Conservation (phyloP, 345 rosid species). For the Firmiana major region DNA sequence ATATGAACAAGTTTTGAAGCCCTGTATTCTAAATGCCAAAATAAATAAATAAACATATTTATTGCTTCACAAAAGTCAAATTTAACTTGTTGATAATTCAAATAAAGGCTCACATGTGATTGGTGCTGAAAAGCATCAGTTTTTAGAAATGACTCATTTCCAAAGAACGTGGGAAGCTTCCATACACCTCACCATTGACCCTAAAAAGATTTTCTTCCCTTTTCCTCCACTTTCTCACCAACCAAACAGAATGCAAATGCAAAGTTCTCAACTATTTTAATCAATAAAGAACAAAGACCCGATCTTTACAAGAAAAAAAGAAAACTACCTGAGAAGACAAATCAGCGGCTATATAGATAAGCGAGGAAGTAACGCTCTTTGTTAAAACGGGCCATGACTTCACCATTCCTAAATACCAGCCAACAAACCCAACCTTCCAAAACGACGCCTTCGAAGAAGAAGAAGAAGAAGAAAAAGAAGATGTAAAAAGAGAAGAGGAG, state of each 20-base stretch:
- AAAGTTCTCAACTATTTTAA: neutral
- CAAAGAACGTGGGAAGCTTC: neutral
- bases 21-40: neutral
- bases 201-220: neutral
- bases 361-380: conserved; percentile 62
- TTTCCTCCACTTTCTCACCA: conserved; percentile 11
- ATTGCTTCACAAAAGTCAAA: neutral
- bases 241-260: conserved; percentile 5
- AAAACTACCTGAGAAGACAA: conserved; percentile 76
- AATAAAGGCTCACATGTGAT: neutral
- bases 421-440: conserved; percentile 49
- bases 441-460: conserved; percentile 29
- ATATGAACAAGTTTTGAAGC: neutral
- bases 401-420: conserved; percentile 84
- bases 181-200: neutral
- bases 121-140: neutral
- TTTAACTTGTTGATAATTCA: neutral
- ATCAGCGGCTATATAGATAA: conserved; percentile 83
- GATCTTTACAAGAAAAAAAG: neutral
- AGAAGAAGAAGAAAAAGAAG: conserved; percentile 25
- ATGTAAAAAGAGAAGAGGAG: conserved; percentile 27
- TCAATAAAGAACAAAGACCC: neutral
- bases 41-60: neutral
- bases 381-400: conserved; percentile 77
- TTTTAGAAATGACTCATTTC: neutral